Evolutionary conservation across 495 filamentous ascomycete species (phyloP).

Genomic region (Talaromyces adpressus): DNA sequence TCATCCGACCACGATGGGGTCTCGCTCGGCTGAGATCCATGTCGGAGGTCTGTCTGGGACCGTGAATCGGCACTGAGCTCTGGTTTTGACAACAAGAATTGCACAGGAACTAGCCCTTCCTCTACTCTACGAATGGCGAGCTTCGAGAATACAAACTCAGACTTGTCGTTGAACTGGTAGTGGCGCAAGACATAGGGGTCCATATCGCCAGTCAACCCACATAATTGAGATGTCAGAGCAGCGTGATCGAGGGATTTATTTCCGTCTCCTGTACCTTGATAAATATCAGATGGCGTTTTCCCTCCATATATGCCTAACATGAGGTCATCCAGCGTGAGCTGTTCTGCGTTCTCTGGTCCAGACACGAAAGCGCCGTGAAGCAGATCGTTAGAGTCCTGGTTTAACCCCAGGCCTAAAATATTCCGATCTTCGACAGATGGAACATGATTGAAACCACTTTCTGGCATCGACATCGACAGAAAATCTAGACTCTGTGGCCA

Average conservation of each 20-base stretch:
- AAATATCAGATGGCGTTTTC: not conserved
- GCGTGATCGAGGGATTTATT: not conserved
- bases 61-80: not conserved
- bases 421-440: not conserved
- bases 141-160: conserved; percentile 1
- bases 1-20: not conserved
- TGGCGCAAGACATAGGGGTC: conserved; percentile 3
- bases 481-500: conserved; percentile 3
- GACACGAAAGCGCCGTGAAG: not conserved
- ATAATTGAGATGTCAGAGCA: not conserved
- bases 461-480: not conserved
- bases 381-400: not conserved
- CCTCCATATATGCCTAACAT: not conserved
- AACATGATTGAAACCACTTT: not conserved
- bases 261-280: not conserved
- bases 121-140: conserved; percentile 3
- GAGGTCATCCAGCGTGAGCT: conserved; percentile 1
- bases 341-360: not conserved
- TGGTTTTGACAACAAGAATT: conserved; percentile 1
- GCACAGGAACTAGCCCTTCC: not conserved
- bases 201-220: conserved; percentile 2
- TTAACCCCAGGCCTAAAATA: not conserved
- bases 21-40: not conserved
- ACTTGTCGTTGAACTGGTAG: not conserved
- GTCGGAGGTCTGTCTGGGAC: not conserved